Base-by-base conservation (phyloP, 1,139 yeast genomes). In the Chernovozyma aurita region DNA sequence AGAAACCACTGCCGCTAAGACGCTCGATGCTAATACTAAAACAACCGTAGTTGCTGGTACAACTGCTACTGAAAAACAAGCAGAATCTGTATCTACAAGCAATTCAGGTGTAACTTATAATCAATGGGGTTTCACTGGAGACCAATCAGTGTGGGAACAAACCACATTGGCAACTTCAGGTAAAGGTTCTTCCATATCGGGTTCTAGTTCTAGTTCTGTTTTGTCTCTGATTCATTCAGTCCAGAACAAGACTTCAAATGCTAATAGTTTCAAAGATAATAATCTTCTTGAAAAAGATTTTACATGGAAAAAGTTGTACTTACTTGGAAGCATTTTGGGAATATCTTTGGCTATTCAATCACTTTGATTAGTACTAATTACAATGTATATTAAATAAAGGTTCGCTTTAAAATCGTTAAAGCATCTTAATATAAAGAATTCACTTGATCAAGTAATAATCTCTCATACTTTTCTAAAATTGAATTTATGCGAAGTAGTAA, bases 121-220 rank as follows among this genome's bases (percentile, higher is more conserved):
- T 48, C 65, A 65, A 44, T 68, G 62, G 61, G 74, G 74, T 2
- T 68, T 68, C 46, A 63, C 70, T 3, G 74, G 74, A 1, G 46
- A 58, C 3, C 70, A 68, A 45, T 55, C 64, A 0, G 48, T 47
- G 3, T 68, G 74, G 74, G 45, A 43, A 24, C 53, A 54, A 3
- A 37, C 51, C 24, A 35, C 48, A 7, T 41, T 45, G 8, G 30
- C 38, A 16, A 22, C 31, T 27, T 40, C 52, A 2, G 36, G 32
- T 8, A n/a, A n/a, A n/a, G 22, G 22, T 7, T 7, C 22, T 7
- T 20, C 22, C 9, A 6, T 20, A 9, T 6, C 9, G 8, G 8
- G 17, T 26, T 6, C 9, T 6, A 26, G 28, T 16, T 47, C 58
- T 8, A 34, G 37, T 2, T 36, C 37, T 4, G 42, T 52, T 6